These are phyloP conservation scores for Cercophora newfieldiana DNA, from an alignment of 495 filamentous ascomycete species.

Conservation along the genomic window DNA sequence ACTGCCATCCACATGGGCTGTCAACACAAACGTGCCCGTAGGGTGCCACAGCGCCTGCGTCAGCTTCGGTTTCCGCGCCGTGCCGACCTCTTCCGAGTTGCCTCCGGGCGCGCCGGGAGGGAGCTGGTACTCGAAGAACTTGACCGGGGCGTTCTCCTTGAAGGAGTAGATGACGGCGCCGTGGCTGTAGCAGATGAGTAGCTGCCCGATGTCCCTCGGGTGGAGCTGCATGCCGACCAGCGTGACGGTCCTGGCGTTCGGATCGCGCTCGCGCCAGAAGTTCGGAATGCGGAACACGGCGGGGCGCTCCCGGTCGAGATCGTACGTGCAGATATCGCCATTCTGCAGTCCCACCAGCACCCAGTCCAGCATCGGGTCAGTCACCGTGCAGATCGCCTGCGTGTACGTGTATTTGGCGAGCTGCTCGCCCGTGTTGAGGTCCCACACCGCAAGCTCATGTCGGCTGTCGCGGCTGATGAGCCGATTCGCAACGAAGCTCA, in stretches of 20 bases:
- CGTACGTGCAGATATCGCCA: slow-evolving; percentile 84
- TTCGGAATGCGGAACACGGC: slow-evolving; percentile 80
- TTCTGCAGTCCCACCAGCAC: slow-evolving; percentile 74
- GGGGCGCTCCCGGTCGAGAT: slow-evolving; percentile 76
- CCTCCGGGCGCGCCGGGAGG: slow-evolving; percentile 86
- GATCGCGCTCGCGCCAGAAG: slow-evolving; percentile 71
- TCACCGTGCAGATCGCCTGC: slow-evolving; percentile 67
- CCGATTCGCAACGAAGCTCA: slow-evolving; percentile 64
- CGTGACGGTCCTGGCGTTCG: slow-evolving; percentile 32
- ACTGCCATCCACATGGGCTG: slow-evolving; percentile 84
- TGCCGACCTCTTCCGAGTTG: slow-evolving; percentile 47
- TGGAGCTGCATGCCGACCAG: slow-evolving; percentile 77
- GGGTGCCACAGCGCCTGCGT: slow-evolving; percentile 90
- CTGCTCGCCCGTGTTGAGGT: slow-evolving; percentile 60
- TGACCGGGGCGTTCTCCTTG: slow-evolving; percentile 76
- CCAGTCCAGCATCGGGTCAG: slow-evolving; percentile 90
- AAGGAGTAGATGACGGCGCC: slow-evolving; percentile 90
- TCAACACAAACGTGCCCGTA: slow-evolving; percentile 86
- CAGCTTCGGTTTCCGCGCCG: slow-evolving; percentile 68
- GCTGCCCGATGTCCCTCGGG: slow-evolving; percentile 87
- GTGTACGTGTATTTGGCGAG: slow-evolving; percentile 69
- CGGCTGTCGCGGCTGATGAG: slow-evolving; percentile 79
- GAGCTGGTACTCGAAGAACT: slow-evolving; percentile 80
- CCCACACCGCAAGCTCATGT: slow-evolving; percentile 79
- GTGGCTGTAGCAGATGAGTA: slow-evolving; percentile 83